phyloP scores from a whole-genome alignment of 2,329 filamentous ascomycete species.

The Colletotrichum tamarilloi region DNA sequence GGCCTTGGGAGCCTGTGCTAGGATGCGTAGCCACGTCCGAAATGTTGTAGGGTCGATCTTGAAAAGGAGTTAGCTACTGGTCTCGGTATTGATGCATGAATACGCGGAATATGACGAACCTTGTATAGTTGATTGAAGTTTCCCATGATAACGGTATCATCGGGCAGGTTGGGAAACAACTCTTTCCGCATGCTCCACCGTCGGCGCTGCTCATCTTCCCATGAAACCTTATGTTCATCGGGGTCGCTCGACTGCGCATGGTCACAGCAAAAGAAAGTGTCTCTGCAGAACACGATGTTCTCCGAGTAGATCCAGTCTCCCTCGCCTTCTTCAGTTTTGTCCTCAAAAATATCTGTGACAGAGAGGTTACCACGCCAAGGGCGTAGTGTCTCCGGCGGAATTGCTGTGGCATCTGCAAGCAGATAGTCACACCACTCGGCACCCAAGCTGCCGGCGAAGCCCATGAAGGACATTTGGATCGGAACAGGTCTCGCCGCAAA shows the following conservation, averaged over 20 bases:
- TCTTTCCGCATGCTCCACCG: conserved; percentile 95
- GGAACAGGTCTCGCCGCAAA: conserved; percentile 95
- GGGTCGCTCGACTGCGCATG: conserved; percentile 90
- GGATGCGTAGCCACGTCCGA: conserved; percentile 92
- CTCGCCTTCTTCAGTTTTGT: conserved; percentile 74
- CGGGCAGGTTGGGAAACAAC: conserved; percentile 83
- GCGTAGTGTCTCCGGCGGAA: conserved; percentile 83
- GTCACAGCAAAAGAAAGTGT: conserved; percentile 99
- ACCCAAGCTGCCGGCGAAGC: conserved; percentile 93
- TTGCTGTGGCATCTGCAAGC: conserved; percentile 87
- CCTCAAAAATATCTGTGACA: conserved; percentile 75
- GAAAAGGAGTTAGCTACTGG: neutral
- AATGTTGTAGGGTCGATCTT: conserved; percentile 98
- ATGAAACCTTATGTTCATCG: conserved; percentile 74
- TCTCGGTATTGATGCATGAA: conserved; percentile 5
- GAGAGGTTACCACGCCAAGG: conserved; percentile 81
- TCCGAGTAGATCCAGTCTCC: conserved; percentile 96
- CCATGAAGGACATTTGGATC: conserved; percentile 99
- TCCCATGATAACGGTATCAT: conserved; percentile 90
- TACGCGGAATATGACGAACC: conserved; percentile 63
- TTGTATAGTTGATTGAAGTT: conserved; percentile 99
- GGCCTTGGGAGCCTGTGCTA: conserved; percentile 85
- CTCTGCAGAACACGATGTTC: conserved; percentile 93
- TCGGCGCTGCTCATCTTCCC: conserved; percentile 84
- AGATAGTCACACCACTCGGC: conserved; percentile 99